These are phyloP conservation scores for Blastobotrys peoriensis DNA, from an alignment of 805 yeast species.

Conservation along the genomic window DNA sequence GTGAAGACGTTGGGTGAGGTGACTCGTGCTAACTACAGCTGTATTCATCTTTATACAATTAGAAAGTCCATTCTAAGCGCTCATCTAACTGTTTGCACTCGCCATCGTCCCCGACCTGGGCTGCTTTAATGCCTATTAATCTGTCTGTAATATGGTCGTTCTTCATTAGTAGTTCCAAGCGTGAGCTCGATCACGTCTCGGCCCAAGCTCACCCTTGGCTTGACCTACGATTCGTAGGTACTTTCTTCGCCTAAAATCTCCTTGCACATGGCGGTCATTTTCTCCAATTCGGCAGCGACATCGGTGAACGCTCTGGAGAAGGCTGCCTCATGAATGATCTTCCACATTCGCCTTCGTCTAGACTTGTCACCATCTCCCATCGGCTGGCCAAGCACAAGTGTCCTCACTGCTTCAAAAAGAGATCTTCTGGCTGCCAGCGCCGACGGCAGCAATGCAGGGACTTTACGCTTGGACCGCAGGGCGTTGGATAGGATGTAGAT, in stretches of 20 bases:
- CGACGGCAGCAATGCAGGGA: slow-evolving; percentile 44
- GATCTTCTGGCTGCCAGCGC: slow-evolving; percentile 39
- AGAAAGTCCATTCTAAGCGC: too few species aligned
- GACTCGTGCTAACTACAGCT: too few species aligned
- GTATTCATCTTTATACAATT: too few species aligned
- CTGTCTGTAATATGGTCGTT: too few species aligned
- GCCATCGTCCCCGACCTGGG: too few species aligned
- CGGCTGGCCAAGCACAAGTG: slow-evolving; percentile 23
- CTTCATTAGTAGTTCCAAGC: too few species aligned
- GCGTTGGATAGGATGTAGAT: slow-evolving; percentile 41
- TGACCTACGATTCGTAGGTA: background rate
- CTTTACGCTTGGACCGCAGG: slow-evolving; percentile 31
- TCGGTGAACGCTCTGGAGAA: slow-evolving; percentile 44
- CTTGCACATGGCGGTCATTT: slow-evolving; percentile 34
- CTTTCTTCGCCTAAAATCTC: slow-evolving; percentile 41
- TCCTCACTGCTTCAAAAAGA: slow-evolving; percentile 36
- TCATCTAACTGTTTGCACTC: too few species aligned
- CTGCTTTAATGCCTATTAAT: too few species aligned
- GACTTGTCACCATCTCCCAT: slow-evolving; percentile 14
- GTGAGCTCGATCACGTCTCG: too few species aligned
- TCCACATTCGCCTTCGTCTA: slow-evolving; percentile 34
- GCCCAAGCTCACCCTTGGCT: too few species aligned
- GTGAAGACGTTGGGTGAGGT: background rate
- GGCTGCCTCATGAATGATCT: slow-evolving; percentile 44
- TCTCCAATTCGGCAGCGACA: slow-evolving; percentile 39